A percentile compares a stretch with the other conserved stretches of the same genome.
phyloP scores from a whole-genome alignment of 768 basidiomycete species.

The Glaciozyma martinii region DNA sequence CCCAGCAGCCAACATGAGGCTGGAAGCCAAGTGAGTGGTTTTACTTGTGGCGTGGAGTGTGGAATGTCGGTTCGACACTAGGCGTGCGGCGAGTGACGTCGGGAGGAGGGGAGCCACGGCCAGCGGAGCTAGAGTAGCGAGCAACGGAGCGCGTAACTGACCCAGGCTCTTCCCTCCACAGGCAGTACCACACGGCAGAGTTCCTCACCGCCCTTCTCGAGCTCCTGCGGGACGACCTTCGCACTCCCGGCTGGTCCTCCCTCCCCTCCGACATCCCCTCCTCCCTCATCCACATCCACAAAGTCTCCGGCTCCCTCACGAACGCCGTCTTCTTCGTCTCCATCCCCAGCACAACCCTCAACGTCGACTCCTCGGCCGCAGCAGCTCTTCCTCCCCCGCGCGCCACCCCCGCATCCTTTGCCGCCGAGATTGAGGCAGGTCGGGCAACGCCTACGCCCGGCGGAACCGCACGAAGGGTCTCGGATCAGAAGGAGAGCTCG shows the following conservation, averaged over 20 bases:
- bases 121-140: background rate
- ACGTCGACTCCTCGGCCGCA: constrained; percentile 17
- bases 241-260: constrained; percentile 27
- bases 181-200: constrained; percentile 23
- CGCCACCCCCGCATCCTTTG: constrained; percentile 11
- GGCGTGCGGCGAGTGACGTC: background rate
- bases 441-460: background rate
- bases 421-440: constrained; percentile 24
- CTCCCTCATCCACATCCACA: constrained; percentile 39
- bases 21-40: constrained; percentile 31
- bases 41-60: background rate
- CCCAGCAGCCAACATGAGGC: constrained; percentile 19
- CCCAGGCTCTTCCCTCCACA: background rate
- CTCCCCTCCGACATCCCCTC: constrained; percentile 19
- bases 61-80: background rate
- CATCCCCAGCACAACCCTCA: constrained; percentile 42
- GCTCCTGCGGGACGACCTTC: constrained; percentile 28
- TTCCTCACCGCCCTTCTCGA: constrained; percentile 27
- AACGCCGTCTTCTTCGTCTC: constrained; percentile 97
- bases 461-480: background rate
- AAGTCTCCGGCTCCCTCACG: constrained; percentile 83
- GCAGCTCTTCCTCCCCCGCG: constrained; percentile 1
- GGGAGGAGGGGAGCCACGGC: background rate
- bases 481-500: background rate
- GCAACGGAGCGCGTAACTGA: background rate